Conservation (phyloP, 129 eudicot species). For the Tagetes erecta region DNA sequence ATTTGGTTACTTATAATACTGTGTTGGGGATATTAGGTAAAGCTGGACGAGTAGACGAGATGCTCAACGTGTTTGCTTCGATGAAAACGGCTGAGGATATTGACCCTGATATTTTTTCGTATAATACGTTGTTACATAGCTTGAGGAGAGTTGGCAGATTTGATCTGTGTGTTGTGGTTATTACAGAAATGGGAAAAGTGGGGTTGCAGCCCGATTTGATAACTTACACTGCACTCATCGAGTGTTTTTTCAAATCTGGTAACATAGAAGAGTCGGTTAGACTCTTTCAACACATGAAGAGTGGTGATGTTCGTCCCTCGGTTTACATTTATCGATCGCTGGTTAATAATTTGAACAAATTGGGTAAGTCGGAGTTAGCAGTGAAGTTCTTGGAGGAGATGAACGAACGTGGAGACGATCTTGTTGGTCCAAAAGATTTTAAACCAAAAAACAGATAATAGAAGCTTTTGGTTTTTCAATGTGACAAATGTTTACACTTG, state of each 20-base stretch:
- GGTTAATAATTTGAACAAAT: slow-evolving; percentile 50
- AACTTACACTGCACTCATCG: slow-evolving; percentile 79
- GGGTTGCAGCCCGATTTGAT: slow-evolving; percentile 71
- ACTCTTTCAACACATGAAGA: slow-evolving; percentile 68
- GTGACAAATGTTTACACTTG: background rate
- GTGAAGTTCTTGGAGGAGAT: slow-evolving; percentile 57
- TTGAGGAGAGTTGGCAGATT: slow-evolving; percentile 72
- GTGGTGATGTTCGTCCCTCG: slow-evolving; percentile 49
- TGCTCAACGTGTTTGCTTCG: slow-evolving; percentile 60
- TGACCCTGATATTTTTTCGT: slow-evolving; percentile 67
- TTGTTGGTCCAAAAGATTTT: slow-evolving; percentile 69
- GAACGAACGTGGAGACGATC: slow-evolving; percentile 45
- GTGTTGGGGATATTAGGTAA: slow-evolving; percentile 67
- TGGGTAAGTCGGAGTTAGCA: slow-evolving; percentile 73
- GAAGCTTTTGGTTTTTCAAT: background rate
- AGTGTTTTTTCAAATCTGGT: slow-evolving; percentile 82
- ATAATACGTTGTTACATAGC: slow-evolving; percentile 73
- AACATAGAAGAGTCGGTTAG: slow-evolving; percentile 64
- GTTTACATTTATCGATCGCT: slow-evolving; percentile 69
- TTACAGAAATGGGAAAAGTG: slow-evolving; percentile 55
- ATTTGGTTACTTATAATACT: slow-evolving; percentile 75
- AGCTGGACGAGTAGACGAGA: slow-evolving; percentile 60
- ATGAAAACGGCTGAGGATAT: slow-evolving; percentile 52
- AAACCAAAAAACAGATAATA: slow-evolving; percentile 44
- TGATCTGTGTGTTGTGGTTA: slow-evolving; percentile 47